phyloP scores from a whole-genome alignment of 2,329 filamentous ascomycete genomes.

The Fusarium sulawesiense region DNA sequence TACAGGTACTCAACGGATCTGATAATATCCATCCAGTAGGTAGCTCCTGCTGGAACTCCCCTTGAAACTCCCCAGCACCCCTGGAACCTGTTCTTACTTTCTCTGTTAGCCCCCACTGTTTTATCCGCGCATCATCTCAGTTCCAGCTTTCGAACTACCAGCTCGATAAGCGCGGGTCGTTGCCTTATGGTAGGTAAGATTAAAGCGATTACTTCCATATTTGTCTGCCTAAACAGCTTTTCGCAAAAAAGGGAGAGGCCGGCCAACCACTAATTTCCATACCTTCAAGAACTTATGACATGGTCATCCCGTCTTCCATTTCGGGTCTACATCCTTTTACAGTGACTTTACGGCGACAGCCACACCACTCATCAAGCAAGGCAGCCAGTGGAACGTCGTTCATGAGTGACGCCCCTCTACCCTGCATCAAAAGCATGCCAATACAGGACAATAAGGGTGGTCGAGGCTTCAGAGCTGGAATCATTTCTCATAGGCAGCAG shows the following conservation, averaged over 20 bases:
- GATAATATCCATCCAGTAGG: too few species aligned
- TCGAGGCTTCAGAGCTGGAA: background rate
- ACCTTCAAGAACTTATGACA: background rate
- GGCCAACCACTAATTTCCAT: background rate
- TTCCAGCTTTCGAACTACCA: too few species aligned
- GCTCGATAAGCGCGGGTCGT: background rate
- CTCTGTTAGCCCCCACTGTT: too few species aligned
- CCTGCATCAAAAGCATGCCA: too few species aligned
- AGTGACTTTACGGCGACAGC: background rate
- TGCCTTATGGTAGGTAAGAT: too few species aligned
- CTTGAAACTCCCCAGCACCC: too few species aligned
- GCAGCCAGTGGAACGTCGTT: background rate
- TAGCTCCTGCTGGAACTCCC: too few species aligned
- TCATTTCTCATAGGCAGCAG: background rate
- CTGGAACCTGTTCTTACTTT: too few species aligned
- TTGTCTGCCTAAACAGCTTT: background rate
- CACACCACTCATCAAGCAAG: background rate
- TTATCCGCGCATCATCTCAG: too few species aligned
- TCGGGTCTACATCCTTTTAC: background rate
- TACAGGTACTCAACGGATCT: too few species aligned
- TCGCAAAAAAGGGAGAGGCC: background rate
- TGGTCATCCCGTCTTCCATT: background rate
- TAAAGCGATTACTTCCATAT: background rate
- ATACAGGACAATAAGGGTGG: too few species aligned
- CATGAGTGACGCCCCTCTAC: too few species aligned